Evolutionary conservation across 768 basidiomycete genomes (phyloP).

Genomic region (Boletus rubropictus): DNA sequence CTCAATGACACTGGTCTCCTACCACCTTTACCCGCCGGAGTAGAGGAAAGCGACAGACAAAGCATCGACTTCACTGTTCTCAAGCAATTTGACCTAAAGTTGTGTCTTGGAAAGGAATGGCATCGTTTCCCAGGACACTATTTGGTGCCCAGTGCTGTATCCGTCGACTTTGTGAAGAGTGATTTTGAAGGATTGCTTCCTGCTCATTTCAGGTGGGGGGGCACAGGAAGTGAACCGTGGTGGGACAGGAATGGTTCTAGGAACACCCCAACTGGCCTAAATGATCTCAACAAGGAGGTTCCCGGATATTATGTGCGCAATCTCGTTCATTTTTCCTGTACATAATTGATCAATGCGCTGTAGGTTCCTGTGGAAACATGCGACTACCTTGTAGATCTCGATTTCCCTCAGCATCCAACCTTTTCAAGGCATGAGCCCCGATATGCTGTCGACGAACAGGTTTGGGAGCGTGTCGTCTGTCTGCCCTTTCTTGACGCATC

Average conservation of each 20-base stretch:
- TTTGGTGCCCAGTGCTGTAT: slow-evolving; percentile 75
- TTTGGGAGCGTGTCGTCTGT: slow-evolving; percentile 83
- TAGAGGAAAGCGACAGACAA: slow-evolving; percentile 40
- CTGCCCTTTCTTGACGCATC: slow-evolving; percentile 76
- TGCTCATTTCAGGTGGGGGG: slow-evolving; percentile 57
- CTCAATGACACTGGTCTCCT: slow-evolving; percentile 68
- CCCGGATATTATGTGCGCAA: slow-evolving; percentile 66
- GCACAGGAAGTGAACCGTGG: slow-evolving; percentile 23
- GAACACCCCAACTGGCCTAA: slow-evolving; percentile 58
- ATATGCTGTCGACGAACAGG: slow-evolving; percentile 56
- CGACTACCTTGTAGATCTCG: slow-evolving; percentile 87
- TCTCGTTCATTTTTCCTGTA: not conserved
- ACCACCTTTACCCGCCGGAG: slow-evolving; percentile 37
- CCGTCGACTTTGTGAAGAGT: slow-evolving; percentile 86
- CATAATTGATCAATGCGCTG: slow-evolving; percentile 3
- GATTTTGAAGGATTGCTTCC: slow-evolving; percentile 89
- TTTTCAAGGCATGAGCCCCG: slow-evolving; percentile 67
- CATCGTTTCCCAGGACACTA: slow-evolving; percentile 89
- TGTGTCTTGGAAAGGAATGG: slow-evolving; percentile 96
- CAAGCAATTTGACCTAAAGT: slow-evolving; percentile 58
- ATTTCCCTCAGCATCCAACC: slow-evolving; percentile 68
- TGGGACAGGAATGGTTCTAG: slow-evolving; percentile 52
- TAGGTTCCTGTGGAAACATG: slow-evolving; percentile 71
- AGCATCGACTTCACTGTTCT: slow-evolving; percentile 66
- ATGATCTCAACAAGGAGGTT: slow-evolving; percentile 85